A percentile compares a stretch with the other conserved stretches of the same genome.
Conservation (phyloP, 2,329 filamentous ascomycete species). For the Alternaria arbusti region DNA sequence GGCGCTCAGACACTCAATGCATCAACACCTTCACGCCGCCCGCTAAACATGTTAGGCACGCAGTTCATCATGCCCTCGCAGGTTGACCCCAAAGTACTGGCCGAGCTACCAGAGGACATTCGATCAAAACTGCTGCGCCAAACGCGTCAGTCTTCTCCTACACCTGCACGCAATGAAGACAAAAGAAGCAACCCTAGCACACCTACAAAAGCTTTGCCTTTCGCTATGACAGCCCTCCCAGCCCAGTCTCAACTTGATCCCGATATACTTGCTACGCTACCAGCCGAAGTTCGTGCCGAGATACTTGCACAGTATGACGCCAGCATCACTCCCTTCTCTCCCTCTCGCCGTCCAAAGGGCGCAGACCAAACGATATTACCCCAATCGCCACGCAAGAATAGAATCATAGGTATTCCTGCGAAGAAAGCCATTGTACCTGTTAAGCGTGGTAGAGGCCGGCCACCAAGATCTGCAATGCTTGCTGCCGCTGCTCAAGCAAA, state of each 20-base stretch:
- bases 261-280: conserved; percentile 81
- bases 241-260: conserved; percentile 81
- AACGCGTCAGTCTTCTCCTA: conserved; percentile 36
- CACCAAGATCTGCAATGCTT: conserved; percentile 43
- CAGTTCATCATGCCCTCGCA: conserved; percentile 91
- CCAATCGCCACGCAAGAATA: conserved; percentile 60
- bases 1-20: conserved; percentile 46
- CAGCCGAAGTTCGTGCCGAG: conserved; percentile 84
- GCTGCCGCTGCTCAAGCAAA: conserved; percentile 61
- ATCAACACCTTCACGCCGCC: conserved; percentile 64
- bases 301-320: conserved; percentile 73
- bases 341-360: conserved; percentile 44
- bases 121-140: conserved; percentile 69
- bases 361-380: conserved; percentile 40
- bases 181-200: conserved; percentile 10
- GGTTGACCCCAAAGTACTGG: conserved; percentile 79
- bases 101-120: conserved; percentile 84
- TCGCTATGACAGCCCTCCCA: conserved; percentile 54
- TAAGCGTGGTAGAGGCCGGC: conserved; percentile 68
- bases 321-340: conserved; percentile 31
- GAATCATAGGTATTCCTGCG: conserved; percentile 56
- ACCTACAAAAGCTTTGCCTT: conserved; percentile 27
- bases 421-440: conserved; percentile 64
- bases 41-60: conserved; percentile 81
- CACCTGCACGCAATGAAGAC: conserved; percentile 19